phyloP scores from a whole-genome alignment of 1,284 basidiomycete genomes.

The Boletus hoseneyae region DNA sequence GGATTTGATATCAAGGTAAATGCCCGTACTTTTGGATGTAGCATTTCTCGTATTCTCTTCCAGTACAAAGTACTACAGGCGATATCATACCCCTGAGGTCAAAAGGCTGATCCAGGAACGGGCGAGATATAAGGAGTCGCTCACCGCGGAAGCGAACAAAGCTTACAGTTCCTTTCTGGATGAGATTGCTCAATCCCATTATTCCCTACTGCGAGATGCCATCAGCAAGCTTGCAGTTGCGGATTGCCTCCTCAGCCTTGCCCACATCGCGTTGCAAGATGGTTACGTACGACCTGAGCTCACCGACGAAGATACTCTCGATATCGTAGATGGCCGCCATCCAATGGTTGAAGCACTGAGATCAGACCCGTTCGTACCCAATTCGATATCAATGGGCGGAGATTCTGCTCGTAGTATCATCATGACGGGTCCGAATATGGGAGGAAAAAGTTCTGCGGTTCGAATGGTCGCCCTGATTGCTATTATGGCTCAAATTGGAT shows the following conservation, averaged over 20 bases:
- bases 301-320: conserved; percentile 53
- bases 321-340: conserved; percentile 73
- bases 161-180: conserved; percentile 70
- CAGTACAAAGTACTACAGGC: conserved; percentile 72
- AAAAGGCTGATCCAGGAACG: conserved; percentile 68
- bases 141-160: conserved; percentile 62
- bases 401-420: conserved; percentile 60
- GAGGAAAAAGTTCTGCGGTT: conserved; percentile 75
- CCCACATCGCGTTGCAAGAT: conserved; percentile 65
- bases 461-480: conserved; percentile 72
- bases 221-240: conserved; percentile 78
- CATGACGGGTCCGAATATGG: conserved; percentile 85
- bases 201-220: conserved; percentile 66
- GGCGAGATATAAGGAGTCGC: conserved; percentile 74
- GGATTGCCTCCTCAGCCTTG: conserved; percentile 76
- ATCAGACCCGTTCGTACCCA: conserved; percentile 79
- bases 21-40: background rate
- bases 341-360: conserved; percentile 79
- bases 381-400: conserved; percentile 57
- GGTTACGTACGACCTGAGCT: conserved; percentile 73
- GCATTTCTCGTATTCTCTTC: conserved; percentile 11
- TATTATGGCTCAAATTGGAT: conserved; percentile 69
- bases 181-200: conserved; percentile 65
- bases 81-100: conserved; percentile 83
- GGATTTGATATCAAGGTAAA: conserved; percentile 73